A percentile compares a stretch with the other conserved stretches of the same genome.
Evolutionary conservation across 208 protist genomes (phyloP).

Genomic region (Leishmania mexicana): DNA sequence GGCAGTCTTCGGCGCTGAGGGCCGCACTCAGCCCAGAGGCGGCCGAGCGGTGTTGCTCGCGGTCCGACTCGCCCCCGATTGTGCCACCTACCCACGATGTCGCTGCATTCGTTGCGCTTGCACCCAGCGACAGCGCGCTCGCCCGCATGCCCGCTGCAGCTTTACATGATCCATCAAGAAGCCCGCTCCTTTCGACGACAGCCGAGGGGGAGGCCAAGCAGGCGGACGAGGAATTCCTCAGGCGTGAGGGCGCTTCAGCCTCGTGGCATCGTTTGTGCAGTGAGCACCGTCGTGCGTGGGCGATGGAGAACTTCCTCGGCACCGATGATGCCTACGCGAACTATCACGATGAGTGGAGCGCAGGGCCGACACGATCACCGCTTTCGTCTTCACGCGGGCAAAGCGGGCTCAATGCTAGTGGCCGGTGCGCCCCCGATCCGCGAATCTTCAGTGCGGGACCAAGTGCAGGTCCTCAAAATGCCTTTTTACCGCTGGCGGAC

Average conservation of each 20-base stretch:
- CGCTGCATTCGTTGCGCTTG: neutral
- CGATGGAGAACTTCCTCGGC: conserved; percentile 5
- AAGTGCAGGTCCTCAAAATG: neutral
- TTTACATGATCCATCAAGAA: neutral
- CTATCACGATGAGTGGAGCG: neutral
- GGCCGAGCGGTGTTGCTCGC: neutral
- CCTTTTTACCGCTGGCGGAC: neutral
- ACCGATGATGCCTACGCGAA: neutral
- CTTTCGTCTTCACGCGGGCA: neutral
- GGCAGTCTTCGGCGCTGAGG: neutral
- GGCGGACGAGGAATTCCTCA: neutral
- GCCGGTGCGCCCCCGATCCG: conserved; percentile 26
- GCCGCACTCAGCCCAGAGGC: neutral
- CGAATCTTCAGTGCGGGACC: neutral
- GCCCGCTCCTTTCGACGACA: neutral
- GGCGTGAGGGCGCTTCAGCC: neutral
- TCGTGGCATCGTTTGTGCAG: conserved; percentile 15
- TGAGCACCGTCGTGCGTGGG: conserved; percentile 13
- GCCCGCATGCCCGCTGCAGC: neutral
- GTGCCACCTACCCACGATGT: neutral
- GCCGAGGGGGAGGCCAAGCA: neutral
- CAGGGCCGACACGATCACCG: neutral
- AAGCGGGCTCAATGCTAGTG: conserved; percentile 7
- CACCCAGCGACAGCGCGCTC: neutral
- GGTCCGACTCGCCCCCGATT: neutral